Percentiles rank a stretch among this genome's conserved stretches.
These are phyloP conservation scores for Trypanosoma cruzi DNA, from an alignment of 208 protist species.

Conservation along the genomic window DNA sequence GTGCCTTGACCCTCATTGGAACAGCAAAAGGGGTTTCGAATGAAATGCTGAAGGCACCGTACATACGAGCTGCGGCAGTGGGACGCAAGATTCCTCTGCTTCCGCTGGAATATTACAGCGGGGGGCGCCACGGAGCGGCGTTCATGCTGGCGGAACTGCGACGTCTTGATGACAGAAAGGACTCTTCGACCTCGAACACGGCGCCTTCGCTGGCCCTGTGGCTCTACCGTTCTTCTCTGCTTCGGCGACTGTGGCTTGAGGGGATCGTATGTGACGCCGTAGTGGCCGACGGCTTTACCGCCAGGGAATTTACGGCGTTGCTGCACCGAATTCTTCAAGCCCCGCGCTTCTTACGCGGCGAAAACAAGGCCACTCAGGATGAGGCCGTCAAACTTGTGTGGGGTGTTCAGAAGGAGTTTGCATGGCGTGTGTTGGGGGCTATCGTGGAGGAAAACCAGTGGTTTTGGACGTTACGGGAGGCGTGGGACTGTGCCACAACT, in stretches of 20 bases:
- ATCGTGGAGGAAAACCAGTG: background rate
- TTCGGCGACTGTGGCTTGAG: slow-evolving; percentile 20
- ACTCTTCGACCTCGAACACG: background rate
- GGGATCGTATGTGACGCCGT: slow-evolving; percentile 24
- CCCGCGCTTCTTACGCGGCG: background rate
- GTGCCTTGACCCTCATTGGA: background rate
- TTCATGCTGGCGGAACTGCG: slow-evolving; percentile 1
- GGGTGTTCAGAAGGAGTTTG: slow-evolving; percentile 22
- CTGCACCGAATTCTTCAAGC: slow-evolving; percentile 10
- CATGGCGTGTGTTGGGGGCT: background rate
- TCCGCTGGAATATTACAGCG: slow-evolving; percentile 19
- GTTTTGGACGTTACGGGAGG: slow-evolving; percentile 15
- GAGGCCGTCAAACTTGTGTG: slow-evolving; percentile 12
- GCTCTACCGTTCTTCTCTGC: slow-evolving; percentile 16
- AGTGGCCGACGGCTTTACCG: background rate
- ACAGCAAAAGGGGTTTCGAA: slow-evolving; percentile 5
- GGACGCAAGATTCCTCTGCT: background rate
- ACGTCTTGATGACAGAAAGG: background rate
- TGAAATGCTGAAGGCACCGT: slow-evolving; percentile 34
- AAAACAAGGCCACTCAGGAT: background rate
- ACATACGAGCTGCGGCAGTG: slow-evolving; percentile 12
- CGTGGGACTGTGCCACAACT: slow-evolving; percentile 24
- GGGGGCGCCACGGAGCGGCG: background rate
- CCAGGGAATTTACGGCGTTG: slow-evolving; percentile 3
- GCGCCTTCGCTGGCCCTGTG: slow-evolving; percentile 16